These are phyloP conservation scores for Gaeumannomyces tritici DNA, from an alignment of 2,329 filamentous ascomycete species.

Conservation along the genomic window DNA sequence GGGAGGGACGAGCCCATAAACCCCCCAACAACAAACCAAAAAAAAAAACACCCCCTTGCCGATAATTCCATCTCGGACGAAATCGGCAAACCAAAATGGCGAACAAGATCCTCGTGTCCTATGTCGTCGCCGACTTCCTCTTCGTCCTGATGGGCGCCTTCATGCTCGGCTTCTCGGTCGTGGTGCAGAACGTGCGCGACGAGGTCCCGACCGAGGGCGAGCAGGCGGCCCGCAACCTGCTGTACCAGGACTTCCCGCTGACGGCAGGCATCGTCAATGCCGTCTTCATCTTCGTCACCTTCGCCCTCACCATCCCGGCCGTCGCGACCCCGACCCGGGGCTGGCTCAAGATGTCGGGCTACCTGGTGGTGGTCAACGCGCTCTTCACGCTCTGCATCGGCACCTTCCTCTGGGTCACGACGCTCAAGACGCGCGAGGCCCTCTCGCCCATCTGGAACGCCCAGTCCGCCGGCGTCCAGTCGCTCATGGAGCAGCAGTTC, in stretches of 20 bases:
- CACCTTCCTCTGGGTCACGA: conserved; percentile 62
- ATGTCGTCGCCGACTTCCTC: conserved; percentile 36
- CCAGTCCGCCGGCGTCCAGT: conserved; percentile 49
- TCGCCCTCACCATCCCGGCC: conserved; percentile 61
- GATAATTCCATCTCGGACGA: no score
- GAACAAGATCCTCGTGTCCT: conserved; percentile 43
- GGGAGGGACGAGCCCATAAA: no score
- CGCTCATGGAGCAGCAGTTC: conserved; percentile 66
- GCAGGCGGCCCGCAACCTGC: conserved; percentile 38
- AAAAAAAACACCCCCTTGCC: no score
- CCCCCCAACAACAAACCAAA: no score
- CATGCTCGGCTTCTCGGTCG: conserved; percentile 44
- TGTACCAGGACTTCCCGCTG: conserved; percentile 45
- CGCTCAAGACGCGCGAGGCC: conserved; percentile 55
- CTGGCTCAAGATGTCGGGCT: conserved; percentile 62
- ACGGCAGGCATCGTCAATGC: conserved; percentile 63
- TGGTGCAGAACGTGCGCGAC: conserved; percentile 37
- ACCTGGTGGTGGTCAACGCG: conserved; percentile 50
- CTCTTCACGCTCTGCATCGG: conserved; percentile 59
- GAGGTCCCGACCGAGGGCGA: conserved; percentile 32
- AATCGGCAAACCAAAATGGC: conserved; percentile 31
- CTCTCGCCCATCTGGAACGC: conserved; percentile 51
- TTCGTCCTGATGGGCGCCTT: conserved; percentile 45
- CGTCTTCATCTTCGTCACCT: conserved; percentile 61
- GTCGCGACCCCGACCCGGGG: conserved; percentile 56